Percentiles rank a stretch among this genome's conserved stretches.
These are phyloP conservation scores for Zymoseptoria ardabiliae DNA, from an alignment of 2,329 filamentous ascomycete genomes.

Conservation along the genomic window DNA sequence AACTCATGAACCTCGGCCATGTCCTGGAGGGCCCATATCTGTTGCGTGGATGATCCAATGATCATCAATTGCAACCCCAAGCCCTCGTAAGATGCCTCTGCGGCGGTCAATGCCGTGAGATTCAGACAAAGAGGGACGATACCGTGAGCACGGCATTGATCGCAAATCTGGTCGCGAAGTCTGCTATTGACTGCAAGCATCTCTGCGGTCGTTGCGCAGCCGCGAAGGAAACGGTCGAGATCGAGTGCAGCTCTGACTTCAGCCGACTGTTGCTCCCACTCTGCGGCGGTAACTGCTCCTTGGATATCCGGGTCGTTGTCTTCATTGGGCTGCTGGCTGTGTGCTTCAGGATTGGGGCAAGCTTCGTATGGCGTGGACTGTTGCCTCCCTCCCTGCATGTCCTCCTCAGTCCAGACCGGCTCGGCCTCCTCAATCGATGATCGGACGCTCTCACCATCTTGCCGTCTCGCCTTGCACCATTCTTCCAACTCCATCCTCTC, in stretches of 20 bases:
- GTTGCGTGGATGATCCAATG: background rate
- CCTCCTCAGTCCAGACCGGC: background rate
- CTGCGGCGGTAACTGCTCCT: background rate
- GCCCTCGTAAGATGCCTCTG: background rate
- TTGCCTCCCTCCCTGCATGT: background rate
- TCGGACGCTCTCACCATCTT: background rate
- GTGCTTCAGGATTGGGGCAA: too few species aligned
- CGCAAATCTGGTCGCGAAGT: background rate
- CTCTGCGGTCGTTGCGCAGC: background rate
- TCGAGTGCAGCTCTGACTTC: background rate
- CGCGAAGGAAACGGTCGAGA: background rate
- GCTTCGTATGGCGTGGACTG: too few species aligned
- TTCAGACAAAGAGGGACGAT: too few species aligned
- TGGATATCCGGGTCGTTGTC: background rate
- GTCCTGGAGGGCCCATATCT: background rate
- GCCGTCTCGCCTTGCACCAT: background rate
- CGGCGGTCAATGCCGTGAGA: background rate
- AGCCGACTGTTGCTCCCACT: background rate
- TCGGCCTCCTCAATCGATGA: background rate
- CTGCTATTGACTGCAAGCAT: background rate
- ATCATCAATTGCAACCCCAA: background rate
- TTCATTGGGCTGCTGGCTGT: too few species aligned
- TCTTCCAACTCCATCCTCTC: background rate
- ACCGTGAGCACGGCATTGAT: too few species aligned
- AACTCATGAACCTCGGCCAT: background rate